These are phyloP conservation scores for Hura crepitans DNA, from an alignment of 441 rosid genomes.

Conservation along the genomic window DNA sequence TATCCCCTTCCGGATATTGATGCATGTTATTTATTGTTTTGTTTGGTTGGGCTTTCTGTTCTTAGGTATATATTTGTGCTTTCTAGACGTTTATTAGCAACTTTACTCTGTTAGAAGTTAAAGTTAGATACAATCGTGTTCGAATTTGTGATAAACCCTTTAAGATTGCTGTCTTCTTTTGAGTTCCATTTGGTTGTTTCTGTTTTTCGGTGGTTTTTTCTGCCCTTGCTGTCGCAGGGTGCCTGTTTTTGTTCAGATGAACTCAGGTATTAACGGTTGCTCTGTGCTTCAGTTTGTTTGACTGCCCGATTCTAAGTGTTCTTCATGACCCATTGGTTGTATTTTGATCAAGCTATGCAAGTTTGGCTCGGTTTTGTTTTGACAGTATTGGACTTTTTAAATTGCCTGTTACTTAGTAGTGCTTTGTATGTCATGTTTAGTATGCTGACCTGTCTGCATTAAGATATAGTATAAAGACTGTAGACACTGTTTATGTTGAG, in stretches of 20 bases:
- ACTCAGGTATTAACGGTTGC: not conserved
- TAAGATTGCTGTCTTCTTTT: not conserved
- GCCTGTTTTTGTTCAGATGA: constrained; percentile 4
- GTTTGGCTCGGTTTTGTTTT: not conserved
- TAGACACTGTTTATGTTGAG: not conserved
- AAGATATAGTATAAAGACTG: not conserved
- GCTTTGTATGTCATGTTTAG: not conserved
- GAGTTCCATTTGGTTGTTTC: not conserved
- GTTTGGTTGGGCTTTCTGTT: not conserved
- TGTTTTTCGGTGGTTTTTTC: not conserved
- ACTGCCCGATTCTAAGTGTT: not conserved
- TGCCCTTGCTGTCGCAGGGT: not conserved
- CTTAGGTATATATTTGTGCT: not conserved
- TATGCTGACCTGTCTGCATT: not conserved
- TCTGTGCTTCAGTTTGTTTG: not conserved
- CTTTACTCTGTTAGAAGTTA: not conserved
- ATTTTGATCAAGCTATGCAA: not conserved
- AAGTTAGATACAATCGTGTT: not conserved
- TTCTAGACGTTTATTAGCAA: not conserved
- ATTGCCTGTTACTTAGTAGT: not conserved
- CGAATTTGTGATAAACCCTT: not conserved
- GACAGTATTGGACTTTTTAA: not conserved
- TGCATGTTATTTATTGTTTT: not conserved
- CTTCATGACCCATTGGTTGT: not conserved
- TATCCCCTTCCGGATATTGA: not conserved